Evolutionary conservation across 495 filamentous ascomycete species (phyloP).

Genomic region (Xylaria castorea): DNA sequence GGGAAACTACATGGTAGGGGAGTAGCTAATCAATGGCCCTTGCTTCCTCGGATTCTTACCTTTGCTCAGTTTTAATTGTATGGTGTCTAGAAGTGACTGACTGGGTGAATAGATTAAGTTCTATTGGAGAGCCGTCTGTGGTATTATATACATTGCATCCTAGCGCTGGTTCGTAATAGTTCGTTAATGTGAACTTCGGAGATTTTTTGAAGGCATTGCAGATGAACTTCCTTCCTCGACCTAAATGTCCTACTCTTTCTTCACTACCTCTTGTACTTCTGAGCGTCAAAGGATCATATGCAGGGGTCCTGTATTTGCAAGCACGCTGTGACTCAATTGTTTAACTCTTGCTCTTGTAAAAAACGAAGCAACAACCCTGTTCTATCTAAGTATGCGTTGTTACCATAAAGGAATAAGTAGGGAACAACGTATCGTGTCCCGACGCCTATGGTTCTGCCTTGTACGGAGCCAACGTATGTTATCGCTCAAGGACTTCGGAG

Average conservation of each 20-base stretch:
- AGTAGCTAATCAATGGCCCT: background rate
- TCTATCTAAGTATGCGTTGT: background rate
- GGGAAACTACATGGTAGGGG: background rate
- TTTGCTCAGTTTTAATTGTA: background rate
- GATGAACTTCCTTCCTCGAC: background rate
- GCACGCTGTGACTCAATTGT: background rate
- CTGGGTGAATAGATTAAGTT: too few species aligned
- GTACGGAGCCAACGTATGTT: background rate
- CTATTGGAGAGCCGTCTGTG: too few species aligned
- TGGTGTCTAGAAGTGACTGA: background rate
- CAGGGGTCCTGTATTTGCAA: background rate
- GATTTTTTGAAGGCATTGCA: background rate
- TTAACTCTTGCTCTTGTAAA: background rate
- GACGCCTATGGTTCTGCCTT: background rate
- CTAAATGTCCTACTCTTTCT: background rate
- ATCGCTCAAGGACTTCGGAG: background rate
- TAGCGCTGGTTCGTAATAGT: background rate
- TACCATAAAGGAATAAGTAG: background rate
- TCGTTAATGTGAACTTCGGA: background rate
- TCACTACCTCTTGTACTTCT: background rate
- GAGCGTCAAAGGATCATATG: background rate
- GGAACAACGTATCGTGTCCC: background rate
- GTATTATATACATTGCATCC: too few species aligned
- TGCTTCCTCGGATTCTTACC: background rate
- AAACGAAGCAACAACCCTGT: background rate